Evolutionary conservation across 805 yeast species (phyloP).

Genomic region (Candida maesae): DNA sequence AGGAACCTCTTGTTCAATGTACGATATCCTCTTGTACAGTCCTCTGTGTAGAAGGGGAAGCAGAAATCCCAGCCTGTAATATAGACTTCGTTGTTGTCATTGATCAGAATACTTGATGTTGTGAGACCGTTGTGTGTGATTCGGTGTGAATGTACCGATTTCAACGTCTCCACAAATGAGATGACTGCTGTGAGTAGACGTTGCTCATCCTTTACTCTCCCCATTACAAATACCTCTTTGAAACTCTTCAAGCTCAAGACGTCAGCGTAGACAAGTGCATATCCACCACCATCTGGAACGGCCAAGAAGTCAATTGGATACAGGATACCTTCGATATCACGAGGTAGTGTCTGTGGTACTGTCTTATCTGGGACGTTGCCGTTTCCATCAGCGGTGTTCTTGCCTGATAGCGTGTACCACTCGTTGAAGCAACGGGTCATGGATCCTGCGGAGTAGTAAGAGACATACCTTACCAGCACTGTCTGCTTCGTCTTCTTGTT

Average conservation of each 20-base stretch:
- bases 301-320: constrained; percentile 19
- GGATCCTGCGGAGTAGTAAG: constrained; percentile 20
- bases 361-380: background rate
- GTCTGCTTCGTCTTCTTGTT: constrained; percentile 12
- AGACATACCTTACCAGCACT: constrained; percentile 19
- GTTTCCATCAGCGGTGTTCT: background rate
- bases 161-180: constrained; percentile 24
- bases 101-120: constrained; percentile 35
- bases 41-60: constrained; percentile 39
- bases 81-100: constrained; percentile 33
- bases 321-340: constrained; percentile 16
- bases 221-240: constrained; percentile 15
- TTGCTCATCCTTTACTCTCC: constrained; percentile 6
- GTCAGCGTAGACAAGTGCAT: constrained; percentile 21
- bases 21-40: constrained; percentile 39
- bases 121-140: constrained; percentile 47
- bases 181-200: constrained; percentile 25
- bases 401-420: constrained; percentile 22
- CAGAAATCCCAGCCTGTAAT: constrained; percentile 48
- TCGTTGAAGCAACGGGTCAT: constrained; percentile 22
- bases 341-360: constrained; percentile 15
- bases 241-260: constrained; percentile 16
- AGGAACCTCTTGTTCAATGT: constrained; percentile 36
- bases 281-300: constrained; percentile 12
- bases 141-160: constrained; percentile 36